Conservation (phyloP, 345 rosid genomes). For the Hirschfeldia incana region DNA sequence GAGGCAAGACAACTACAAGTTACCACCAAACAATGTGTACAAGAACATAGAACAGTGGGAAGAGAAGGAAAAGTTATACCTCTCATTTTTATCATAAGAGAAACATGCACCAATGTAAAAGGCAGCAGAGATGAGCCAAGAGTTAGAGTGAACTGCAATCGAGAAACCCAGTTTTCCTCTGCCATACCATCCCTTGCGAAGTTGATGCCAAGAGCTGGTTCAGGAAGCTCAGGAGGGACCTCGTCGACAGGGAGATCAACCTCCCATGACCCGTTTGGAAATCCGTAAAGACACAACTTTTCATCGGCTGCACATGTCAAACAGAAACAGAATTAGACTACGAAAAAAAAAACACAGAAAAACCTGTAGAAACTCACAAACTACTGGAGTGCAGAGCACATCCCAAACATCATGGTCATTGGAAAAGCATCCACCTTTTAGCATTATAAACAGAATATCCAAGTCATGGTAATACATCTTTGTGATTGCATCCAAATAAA, state of each 20-base stretch:
- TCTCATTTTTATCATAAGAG: too few species aligned
- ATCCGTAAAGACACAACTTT: conserved; percentile 89
- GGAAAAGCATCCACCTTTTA: too few species aligned
- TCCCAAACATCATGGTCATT: background rate
- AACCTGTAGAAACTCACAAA: background rate
- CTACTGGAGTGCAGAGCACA: too few species aligned
- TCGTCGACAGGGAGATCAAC: conserved; percentile 97
- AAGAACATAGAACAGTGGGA: background rate
- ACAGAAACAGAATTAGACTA: too few species aligned
- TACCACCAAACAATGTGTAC: background rate
- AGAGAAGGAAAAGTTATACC: too few species aligned
- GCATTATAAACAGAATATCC: too few species aligned
- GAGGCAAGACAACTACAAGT: background rate
- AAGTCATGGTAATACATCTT: too few species aligned
- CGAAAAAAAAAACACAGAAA: conserved; percentile 35
- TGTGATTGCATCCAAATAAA: too few species aligned
- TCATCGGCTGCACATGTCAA: conserved; percentile 65
- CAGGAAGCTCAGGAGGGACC: conserved; percentile 99
- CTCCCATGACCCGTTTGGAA: conserved; percentile 96
- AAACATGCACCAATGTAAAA: too few species aligned
- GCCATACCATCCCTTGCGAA: too few species aligned
- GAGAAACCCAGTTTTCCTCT: too few species aligned
- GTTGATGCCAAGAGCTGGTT: too few species aligned
- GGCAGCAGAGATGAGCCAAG: conserved; percentile 58
- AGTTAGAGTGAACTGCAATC: conserved; percentile 97